Evolutionary conservation across 805 yeast species (phyloP).

Genomic region (Nakazawaea pomicola): DNA sequence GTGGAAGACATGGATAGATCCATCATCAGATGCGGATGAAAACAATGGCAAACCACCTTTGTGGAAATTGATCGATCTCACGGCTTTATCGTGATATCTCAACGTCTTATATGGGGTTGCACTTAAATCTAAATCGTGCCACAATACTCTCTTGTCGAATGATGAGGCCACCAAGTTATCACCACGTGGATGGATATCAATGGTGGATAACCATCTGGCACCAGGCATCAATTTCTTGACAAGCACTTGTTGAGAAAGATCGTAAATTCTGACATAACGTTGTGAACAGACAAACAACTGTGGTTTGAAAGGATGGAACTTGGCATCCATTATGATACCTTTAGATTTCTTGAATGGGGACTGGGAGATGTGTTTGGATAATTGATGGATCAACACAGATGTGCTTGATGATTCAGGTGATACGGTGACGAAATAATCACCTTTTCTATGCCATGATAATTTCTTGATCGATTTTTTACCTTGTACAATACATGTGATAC

Average conservation of each 20-base stretch:
- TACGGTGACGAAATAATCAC: slow-evolving; percentile 95
- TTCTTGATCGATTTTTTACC: slow-evolving; percentile 59
- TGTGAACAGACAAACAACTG: slow-evolving; percentile 92
- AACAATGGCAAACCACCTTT: slow-evolving; percentile 81
- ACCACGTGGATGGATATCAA: slow-evolving; percentile 87
- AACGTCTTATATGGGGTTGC: slow-evolving; percentile 91
- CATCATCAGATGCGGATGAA: slow-evolving; percentile 95
- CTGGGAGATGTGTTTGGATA: slow-evolving; percentile 91
- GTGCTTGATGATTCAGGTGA: slow-evolving; percentile 89
- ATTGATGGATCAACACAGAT: slow-evolving; percentile 89
- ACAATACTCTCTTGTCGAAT: slow-evolving; percentile 88
- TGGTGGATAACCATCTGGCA: slow-evolving; percentile 87
- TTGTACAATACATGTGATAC: slow-evolving; percentile 67
- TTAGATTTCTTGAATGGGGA: slow-evolving; percentile 91
- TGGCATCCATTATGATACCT: slow-evolving; percentile 93
- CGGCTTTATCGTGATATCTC: slow-evolving; percentile 93
- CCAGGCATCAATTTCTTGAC: slow-evolving; percentile 89
- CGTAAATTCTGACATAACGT: slow-evolving; percentile 86
- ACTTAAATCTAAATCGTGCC: slow-evolving; percentile 94
- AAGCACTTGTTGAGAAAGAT: slow-evolving; percentile 78
- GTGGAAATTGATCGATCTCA: slow-evolving; percentile 83
- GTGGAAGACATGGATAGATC: slow-evolving; percentile 89
- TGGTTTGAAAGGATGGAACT: slow-evolving; percentile 95
- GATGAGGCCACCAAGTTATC: slow-evolving; percentile 91
- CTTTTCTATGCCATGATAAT: slow-evolving; percentile 93